phyloP scores from a whole-genome alignment of 352 stramenopile species.

The Globisporangium lucens region DNA sequence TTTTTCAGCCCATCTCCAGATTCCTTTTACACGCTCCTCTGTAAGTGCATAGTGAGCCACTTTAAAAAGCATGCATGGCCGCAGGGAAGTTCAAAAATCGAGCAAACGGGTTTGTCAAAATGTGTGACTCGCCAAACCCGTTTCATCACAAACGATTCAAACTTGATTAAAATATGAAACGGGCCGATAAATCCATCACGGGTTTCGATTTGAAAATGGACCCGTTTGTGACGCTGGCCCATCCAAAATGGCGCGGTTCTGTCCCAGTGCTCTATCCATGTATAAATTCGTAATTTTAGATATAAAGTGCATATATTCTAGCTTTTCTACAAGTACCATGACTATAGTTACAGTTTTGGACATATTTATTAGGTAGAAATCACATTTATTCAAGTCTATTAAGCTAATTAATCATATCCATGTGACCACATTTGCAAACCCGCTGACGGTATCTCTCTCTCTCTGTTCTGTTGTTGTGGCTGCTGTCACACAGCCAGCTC shows the following conservation, averaged over 20 bases:
- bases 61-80: not conserved
- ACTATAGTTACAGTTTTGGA: not conserved
- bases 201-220: not conserved
- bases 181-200: too few relatives aligned
- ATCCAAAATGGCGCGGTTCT: not conserved
- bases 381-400: not conserved
- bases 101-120: not conserved
- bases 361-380: not conserved
- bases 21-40: not conserved
- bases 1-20: not conserved
- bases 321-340: not conserved
- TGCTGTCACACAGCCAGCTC: not conserved
- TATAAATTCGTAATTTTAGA: not conserved
- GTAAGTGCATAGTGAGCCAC: not conserved
- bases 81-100: not conserved
- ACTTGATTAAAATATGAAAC: not conserved
- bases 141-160: not conserved
- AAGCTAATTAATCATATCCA: not conserved
- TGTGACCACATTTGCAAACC: not conserved
- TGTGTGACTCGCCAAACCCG: not conserved
- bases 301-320: too few relatives aligned
- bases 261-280: constrained; percentile 9
- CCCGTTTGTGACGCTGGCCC: not conserved
- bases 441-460: not conserved
- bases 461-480: not conserved